Evolutionary conservation across 2,329 filamentous ascomycete genomes (phyloP), one percentile per base, ranked within the genome.

Genomic region (Ceratocystis huliohia): DNA sequence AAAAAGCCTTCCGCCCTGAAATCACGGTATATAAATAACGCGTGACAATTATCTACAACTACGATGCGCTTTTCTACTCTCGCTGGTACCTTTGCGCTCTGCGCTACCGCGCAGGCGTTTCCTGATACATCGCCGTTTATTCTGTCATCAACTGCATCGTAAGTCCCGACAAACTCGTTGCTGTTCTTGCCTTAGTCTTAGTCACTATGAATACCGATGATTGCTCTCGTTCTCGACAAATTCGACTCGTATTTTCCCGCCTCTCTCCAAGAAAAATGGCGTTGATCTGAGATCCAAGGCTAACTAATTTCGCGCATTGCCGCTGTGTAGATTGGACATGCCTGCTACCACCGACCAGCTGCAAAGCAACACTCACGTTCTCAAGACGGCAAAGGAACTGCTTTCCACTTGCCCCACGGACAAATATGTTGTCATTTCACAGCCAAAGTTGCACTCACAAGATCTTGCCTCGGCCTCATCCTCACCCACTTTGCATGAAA

Each of bases 91-190:
- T 76, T 84, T 73, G 81, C 81, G 70, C 76, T 84, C 72, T 80
- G 83, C 70, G 80, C 82, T 68, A 80, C 81, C 28, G 85, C 81
- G 57, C 78, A 84, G 69, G 92, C 90, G 30, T 94, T 96, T 75
- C 85, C 84, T 69, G 88, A 96, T 76, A 91, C 92, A 1, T 92
- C 90, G 65, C 93, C 94, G 20, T 94, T 96, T 76, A 83, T 96
- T 74, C 78, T 96, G 70, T 87, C 95, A 75, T 96, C 93, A 41
- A 93, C 88, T 59, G 83, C 88, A 69, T 80, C 86, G 92, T 96
- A 86, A 72, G 87, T 73, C 65, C 69, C 65, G 69, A 66, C 66
- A 68, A 66, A 56, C 62, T 28, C 46, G 22, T 15, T 59, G 61
- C 37, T 53, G 45, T 59, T 30, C 25, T 50, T 5, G 5, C 3